phyloP scores from a whole-genome alignment of 805 yeast species.

The Lipomyces yamanashiensis region DNA sequence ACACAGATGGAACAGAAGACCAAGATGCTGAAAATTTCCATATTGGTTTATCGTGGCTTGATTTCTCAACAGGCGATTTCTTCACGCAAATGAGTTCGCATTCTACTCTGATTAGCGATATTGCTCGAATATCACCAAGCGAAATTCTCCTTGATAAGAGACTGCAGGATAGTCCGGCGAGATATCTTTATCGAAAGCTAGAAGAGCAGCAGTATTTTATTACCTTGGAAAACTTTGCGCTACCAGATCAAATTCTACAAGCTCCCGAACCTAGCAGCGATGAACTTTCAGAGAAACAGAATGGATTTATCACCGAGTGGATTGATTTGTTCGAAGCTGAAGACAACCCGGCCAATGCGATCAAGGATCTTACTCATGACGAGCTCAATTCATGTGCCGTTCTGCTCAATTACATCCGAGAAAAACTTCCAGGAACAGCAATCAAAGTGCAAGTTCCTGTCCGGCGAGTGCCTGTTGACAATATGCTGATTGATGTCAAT shows the following conservation, averaged over 20 bases:
- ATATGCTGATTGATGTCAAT: conserved; percentile 79
- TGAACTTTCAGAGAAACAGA: neutral
- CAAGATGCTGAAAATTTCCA: conserved; percentile 23
- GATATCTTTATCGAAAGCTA: conserved; percentile 15
- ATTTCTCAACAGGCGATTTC: conserved; percentile 80
- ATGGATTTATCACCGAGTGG: conserved; percentile 21
- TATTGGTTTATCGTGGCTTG: conserved; percentile 87
- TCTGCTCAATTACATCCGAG: conserved; percentile 68
- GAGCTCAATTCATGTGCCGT: conserved; percentile 67
- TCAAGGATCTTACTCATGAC: conserved; percentile 49
- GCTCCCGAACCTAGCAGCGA: conserved; percentile 2
- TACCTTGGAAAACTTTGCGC: conserved; percentile 36
- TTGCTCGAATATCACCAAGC: conserved; percentile 78
- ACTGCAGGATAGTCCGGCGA: conserved; percentile 5
- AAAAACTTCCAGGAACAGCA: conserved; percentile 71
- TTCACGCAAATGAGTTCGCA: conserved; percentile 67
- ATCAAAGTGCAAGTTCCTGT: conserved; percentile 71
- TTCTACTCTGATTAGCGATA: conserved; percentile 66
- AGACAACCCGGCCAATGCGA: conserved; percentile 38
- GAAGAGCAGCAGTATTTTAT: conserved; percentile 49
- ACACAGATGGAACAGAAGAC: conserved; percentile 21
- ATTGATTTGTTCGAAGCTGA: conserved; percentile 32
- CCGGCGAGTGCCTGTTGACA: conserved; percentile 55
- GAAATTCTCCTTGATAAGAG: conserved; percentile 62
- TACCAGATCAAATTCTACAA: neutral